These are phyloP conservation scores for Suillus subalutaceus DNA, from an alignment of 768 basidiomycete species.

Conservation along the genomic window DNA sequence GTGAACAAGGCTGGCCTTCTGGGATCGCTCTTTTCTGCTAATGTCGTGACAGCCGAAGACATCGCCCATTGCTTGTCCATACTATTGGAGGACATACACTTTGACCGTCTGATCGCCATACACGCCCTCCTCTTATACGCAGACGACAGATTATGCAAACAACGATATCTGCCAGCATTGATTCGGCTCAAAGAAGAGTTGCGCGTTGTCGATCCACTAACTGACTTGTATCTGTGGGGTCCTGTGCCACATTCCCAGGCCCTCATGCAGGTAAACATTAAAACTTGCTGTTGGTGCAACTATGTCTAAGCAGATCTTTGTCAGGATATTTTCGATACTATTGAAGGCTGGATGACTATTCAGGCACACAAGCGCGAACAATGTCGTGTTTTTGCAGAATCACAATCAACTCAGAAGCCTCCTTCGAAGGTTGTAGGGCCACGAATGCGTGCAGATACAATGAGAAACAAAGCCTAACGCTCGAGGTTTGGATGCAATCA, in stretches of 20 bases:
- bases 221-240: constrained; percentile 27
- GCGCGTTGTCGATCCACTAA: constrained; percentile 12
- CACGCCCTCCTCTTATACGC: constrained; percentile 37
- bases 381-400: not conserved
- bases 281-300: not conserved
- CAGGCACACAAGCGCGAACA: constrained; percentile 25
- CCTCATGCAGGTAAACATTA: constrained; percentile 24
- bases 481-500: not conserved
- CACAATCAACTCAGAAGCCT: constrained; percentile 4
- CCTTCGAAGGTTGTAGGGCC: constrained; percentile 28
- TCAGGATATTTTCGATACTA: constrained; percentile 30
- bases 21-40: constrained; percentile 33
- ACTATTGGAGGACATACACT: constrained; percentile 21
- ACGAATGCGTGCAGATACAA: constrained; percentile 20
- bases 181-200: constrained; percentile 24
- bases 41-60: constrained; percentile 29
- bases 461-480: not conserved
- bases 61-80: constrained; percentile 32
- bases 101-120: constrained; percentile 36
- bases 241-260: constrained; percentile 17
- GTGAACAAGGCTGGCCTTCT: constrained; percentile 36
- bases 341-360: constrained; percentile 29
- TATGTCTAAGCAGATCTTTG: constrained; percentile 8
- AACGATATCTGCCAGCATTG: constrained; percentile 21
- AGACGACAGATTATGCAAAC: constrained; percentile 36